Evolutionary conservation across 495 filamentous ascomycete species (phyloP), one percentile per base, ranked within the genome.

Genomic region (Staphylotrichum tortipilum): DNA sequence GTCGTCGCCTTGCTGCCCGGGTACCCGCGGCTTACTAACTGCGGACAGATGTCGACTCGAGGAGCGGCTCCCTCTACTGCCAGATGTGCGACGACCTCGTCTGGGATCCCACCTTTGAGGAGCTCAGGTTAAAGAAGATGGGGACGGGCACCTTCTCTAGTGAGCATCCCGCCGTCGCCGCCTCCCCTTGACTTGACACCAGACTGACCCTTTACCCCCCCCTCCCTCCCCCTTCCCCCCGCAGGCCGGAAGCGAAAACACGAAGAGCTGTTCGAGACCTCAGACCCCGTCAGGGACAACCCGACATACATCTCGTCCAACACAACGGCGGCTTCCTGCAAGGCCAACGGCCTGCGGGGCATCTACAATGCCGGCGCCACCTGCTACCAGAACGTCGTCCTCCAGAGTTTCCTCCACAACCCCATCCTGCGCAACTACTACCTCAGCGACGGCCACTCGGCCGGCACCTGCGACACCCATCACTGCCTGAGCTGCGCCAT

Each of bases 311-410:
- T 87, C 49, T 65, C 75, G 17, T 51, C 68, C 24, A 83, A 87
- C 59, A 81, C 82, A 10, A 75, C 70, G 6, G 61, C 73, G 19
- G 75, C 77, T 15, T 82, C 85, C 1, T 89, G 85, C 62, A 82
- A 80, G 31, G 82, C 84, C 4, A 82, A 74, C 31, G 84, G 84
- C 7, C 73, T 92, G 26, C 81, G 89, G 7, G 90, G 90, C n/a
- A 82, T 96, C 31, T 90, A 87, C 62, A 96, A 96, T 62, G 88
- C 94, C 65, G 90, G 90, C 12, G 85, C 88, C 17, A 94, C 90
- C 4, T 96, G 90, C 68, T 96, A 92, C 63, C 85, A 94, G 76
- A 89, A 86, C 53, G 89, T 94, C 24, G 84, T 95, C 38, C 72
- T 96, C 14, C 90, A 96, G 61, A 83, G 80, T 17, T 76, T 96